Base-by-base conservation (phyloP, 352 stramenopile genomes). In the Phytophthora capsici region DNA sequence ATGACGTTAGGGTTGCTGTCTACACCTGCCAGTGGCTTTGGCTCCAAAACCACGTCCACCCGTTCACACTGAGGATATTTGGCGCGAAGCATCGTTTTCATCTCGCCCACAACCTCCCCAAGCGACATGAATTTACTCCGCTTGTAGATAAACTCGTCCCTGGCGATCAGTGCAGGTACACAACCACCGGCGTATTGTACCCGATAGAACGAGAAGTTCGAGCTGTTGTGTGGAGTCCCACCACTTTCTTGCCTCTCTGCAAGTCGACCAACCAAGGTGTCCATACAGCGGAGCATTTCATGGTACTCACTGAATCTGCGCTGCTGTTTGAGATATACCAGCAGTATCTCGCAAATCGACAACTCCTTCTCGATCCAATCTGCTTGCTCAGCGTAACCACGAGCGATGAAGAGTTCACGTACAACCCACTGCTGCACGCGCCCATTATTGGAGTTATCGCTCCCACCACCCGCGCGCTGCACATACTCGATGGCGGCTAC, bases 111-210 rank as follows among this genome's bases (percentile, higher is more conserved):
- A 51, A 91, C 90, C 44, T 93, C 84, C 0, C 82, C 78, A 1
- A 93, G 62, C 13, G 82, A 90, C 46, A 77, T 65, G 57, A 89
- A 93, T 28, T 77, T 81, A 56, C 63, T 87, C 4, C 86, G 80
- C 46, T 89, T 90, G 78, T 93, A 92, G 44, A 94, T 86, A 54
- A 78, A 93, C 37, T 91, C 84, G 52, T 75, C 56, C 10, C 53
- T 69, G 1, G 77, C 62, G 1, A 82, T 73, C 17, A 73, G 69
- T 7, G 58, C 48, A 13, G 78, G 74, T n/a, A 89, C 78, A 8
- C 78, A 87, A 16, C 86, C 77, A 7, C 83, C 80, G 19, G 71
- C 70, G 10, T 82, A 78, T 40, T 66, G 68, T 17, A 91, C 79
- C 0, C 83, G 76, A 44, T 91, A 91, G 46, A 89, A 90, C 1